Evolutionary conservation across 495 filamentous ascomycete species (phyloP), one percentile per base, ranked within the genome.

Genomic region (Hypoxylon rickii): DNA sequence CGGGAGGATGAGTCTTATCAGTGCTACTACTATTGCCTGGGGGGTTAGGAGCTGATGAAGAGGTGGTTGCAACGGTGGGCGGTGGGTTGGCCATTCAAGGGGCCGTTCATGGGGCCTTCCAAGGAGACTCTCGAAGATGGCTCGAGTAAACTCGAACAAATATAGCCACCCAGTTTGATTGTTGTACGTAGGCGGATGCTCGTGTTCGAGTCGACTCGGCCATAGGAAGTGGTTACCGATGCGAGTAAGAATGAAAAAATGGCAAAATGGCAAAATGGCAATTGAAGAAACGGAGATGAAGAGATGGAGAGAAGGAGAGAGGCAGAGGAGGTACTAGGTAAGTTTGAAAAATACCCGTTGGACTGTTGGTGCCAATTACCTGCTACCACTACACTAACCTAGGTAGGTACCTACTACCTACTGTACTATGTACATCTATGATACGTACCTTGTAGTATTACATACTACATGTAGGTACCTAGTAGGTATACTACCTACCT

Each of bases 31-130:
- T 51, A 16, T 33, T 38, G 44, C 20, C 44, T 19, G 46, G 38
- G 39, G 54, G 37, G 39, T 29, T 4, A 29, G 40, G 41, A 13
- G 33, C 32, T 21, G 48, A 34, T 1, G 48, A 42, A 12, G 44
- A 57, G 22, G 32, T 39, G 45, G 34, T 22, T 1, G 48, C 33
- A 12, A 39, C 50, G 22, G 32, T 39, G 45, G 34, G 55, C 16
- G 29, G 40, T 62, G 52, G 58, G 48, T 56, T 53, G 52, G 58
- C 52, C 58, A 62, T 62, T 62, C 58, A 62, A 57, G 42, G 58
- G 48, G 42, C 42, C 47, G n/a, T n/a, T n/a, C n/a, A n/a, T n/a
- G n/a, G n/a, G 51, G 58, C 51, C 58, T 56, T 62, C 56, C 58
- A 62, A 56, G 41, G 58, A 43, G 41, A 34, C 42, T 49, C 51